Base-by-base conservation (phyloP, 2,329 filamentous ascomycete genomes). In the Aspergillus uvarum region DNA sequence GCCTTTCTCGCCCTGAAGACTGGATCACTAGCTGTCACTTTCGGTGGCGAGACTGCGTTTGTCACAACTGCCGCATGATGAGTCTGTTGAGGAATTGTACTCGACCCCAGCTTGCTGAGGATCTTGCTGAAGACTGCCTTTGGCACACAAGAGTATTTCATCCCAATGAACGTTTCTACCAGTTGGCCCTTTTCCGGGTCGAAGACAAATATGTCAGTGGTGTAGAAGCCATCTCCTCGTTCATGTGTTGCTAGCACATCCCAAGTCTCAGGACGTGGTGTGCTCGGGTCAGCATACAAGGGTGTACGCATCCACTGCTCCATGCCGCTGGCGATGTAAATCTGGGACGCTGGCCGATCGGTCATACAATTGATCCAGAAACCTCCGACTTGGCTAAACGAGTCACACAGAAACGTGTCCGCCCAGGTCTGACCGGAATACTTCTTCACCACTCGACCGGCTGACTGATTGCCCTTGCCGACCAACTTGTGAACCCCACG, bases 321-420 rank as follows among this genome's bases (percentile, higher is more conserved):
- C 35, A 73, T 64, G 0, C 70, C 72, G 32, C 60, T 72, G 1
- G 71, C 69, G 21, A 77, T 67, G 22, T 65, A 77, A 47, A 77
- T 71, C 2, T 74, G 67, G 0, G 57, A 50, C 3, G 61, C 16
- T 0, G 56, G 3, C 1, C 60, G 55, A 24, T 75, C 69, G 0
- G 68, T 71, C 71, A 77, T 72, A 35, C 70, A 75, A 54, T 79
- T 78, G 2, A 74, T 72, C 56, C 72, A 73, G 5, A 79, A 71
- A 0, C 77, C 76, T 6, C 71, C 73, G 2, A 76, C 68, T 53
- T 77, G 75, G 48, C 68, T 66, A 55, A 75, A 76, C 0, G 63
- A 63, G 52, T 76, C 75, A 1, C 61, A 60, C 7, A 71, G 54
- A 29, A 64, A 63, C 0, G 67, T 55, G 53, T 75, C 72, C 0